Base-by-base conservation (phyloP, 75 land plant genomes). In the Picea sitchensis region DNA sequence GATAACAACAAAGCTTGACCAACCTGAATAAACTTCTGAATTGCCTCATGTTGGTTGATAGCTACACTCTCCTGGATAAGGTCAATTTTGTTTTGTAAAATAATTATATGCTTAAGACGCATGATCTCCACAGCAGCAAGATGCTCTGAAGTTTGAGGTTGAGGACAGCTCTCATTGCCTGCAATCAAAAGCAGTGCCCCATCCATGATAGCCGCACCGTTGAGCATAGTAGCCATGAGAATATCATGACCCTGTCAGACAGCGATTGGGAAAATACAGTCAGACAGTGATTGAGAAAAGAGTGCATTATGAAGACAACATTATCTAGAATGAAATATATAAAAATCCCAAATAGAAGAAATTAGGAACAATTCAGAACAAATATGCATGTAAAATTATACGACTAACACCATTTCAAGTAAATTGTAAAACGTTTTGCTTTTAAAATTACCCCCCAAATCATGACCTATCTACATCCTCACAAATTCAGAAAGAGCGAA, bases 211-310 rank as follows among this genome's bases (percentile, higher is more conserved):
- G 99, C 99, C 31, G 99, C 99, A 78, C 99, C 99, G 91, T 98
- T 98, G 78, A 98, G 94, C 99, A 98, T 98, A 1, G 99, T 98
- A 79, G 98, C 99, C 99, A 98, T 98, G 74, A 98, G 96, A 95
- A 98, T 95, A 90, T 98, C 99, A 76, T 98, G 99, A 54, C 99
- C 99, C 99, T 98, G 80, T 38, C 3, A 56, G 14, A 31, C 4
- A 20, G 11, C 18, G 8, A 63, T 41, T 26, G 4, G 26, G 3
- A 51, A 73, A 23, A 38, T 47, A 73, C 4, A 14, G 13, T 51
- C n/a, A 41, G 44, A 15, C 6, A 13, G 14, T n/a, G 17, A 56
- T 57, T 61, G 8, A 30, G 15, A 65, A 65, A 14, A 31, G 36
- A 65, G 30, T 32, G 5, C 34, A 65, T 13, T 36, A 64, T 5